Base-by-base conservation (phyloP, 306 rosid genomes). In the Chamaecrista fasciculata region DNA sequence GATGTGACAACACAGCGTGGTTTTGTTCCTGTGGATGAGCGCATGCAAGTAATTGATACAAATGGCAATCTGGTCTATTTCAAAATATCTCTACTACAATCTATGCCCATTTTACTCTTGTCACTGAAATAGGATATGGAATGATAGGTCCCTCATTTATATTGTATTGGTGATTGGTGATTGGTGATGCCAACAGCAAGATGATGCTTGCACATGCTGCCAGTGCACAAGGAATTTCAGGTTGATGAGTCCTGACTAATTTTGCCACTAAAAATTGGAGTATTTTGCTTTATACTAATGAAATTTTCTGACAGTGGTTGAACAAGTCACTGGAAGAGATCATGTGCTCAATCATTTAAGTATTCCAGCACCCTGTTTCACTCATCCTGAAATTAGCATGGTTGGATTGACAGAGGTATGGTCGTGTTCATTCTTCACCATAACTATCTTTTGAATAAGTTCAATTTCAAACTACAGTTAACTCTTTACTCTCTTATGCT, bases 141-240 rank as follows among this genome's bases (percentile, higher is more conserved):
- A 74, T 70, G 47, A 28, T 71, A 94, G 98, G 97, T 90, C 43
- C 98, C 98, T 64, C 84, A 88, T 79, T 77, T 90, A 19, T 90
- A 66, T 79, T 94, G 98, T 84, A 90, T 94, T 67, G 97, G 98
- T 37, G 98, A 94, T 77, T n/a, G n/a, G n/a, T n/a, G n/a, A n/a
- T n/a, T n/a, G n/a, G 98, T 37, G 98, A 94, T 77, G 98, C 97
- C 58, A 90, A 94, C 70, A 95, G 97, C 68, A 90, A 94, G 85
- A 85, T 94, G 96, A 94, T 94, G 98, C 91, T 94, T 82, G 97
- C 98, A 74, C 97, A 94, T 85, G 97, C 97, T 62, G 97, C 95
- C 69, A 94, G 96, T 51, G 98, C 98, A 33, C 98, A 94, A 81
- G 97, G 98, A 79, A 94, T 94, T 83, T 88, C 96, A 60, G 97